Percentiles rank a stretch among this genome's conserved stretches.
Evolutionary conservation across 1,284 basidiomycete genomes (phyloP).

Genomic region (Lentinula novae-zelandiae): DNA sequence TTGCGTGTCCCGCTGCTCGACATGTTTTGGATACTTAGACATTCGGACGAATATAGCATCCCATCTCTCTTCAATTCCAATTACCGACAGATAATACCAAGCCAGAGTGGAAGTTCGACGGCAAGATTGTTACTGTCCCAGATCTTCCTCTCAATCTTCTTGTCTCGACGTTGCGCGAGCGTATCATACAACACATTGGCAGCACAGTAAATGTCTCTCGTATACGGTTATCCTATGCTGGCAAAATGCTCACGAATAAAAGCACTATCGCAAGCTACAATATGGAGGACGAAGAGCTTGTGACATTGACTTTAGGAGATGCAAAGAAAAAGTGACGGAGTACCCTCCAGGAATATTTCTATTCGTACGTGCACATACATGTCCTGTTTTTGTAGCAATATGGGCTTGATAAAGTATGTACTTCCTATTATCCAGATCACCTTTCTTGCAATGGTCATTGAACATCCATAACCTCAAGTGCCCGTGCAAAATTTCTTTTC

Average conservation of each 20-base stretch:
- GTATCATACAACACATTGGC: constrained; percentile 74
- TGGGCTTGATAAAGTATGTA: too few relatives aligned
- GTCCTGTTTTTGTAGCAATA: too few relatives aligned
- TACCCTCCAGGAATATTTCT: too few relatives aligned
- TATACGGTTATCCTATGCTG: constrained; percentile 73
- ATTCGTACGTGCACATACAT: too few relatives aligned
- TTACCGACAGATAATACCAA: constrained; percentile 77
- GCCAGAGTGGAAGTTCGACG: constrained; percentile 91
- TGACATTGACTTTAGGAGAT: constrained; percentile 75
- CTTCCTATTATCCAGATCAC: too few relatives aligned
- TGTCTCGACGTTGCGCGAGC: constrained; percentile 84
- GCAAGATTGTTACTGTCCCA: constrained; percentile 67
- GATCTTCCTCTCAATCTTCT: constrained; percentile 80
- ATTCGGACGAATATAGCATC: constrained; percentile 45
- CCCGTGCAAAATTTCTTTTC: too few relatives aligned
- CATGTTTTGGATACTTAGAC: neutral
- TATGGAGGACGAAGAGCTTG: constrained; percentile 81
- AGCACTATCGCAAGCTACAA: constrained; percentile 84
- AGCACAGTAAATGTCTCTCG: constrained; percentile 74
- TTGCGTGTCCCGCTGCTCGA: neutral
- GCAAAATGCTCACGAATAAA: constrained; percentile 83
- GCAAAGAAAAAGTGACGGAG: constrained; percentile 60
- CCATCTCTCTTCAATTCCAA: constrained; percentile 80
- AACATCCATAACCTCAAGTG: too few relatives aligned
- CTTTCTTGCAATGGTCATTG: too few relatives aligned